A percentile compares a stretch with the other conserved stretches of the same genome.
Evolutionary conservation across 2,329 filamentous ascomycete species (phyloP).

Genomic region (Septoria linicola): DNA sequence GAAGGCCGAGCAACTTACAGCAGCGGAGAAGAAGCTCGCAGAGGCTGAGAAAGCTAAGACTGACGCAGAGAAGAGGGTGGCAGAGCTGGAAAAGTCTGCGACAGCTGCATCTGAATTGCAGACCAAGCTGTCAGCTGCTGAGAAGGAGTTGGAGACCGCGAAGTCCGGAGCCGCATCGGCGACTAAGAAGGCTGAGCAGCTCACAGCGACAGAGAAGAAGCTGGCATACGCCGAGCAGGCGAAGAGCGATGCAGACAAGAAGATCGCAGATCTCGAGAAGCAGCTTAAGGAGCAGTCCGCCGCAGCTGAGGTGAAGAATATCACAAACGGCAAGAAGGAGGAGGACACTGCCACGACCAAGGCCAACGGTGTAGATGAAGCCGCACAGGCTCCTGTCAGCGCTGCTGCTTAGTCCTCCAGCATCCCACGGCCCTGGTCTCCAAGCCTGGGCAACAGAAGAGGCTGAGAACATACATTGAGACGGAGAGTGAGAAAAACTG

Average conservation of each 20-base stretch:
- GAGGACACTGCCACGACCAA: conserved; percentile 2
- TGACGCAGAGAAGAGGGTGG: conserved; percentile 7
- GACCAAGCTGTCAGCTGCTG: conserved; percentile 15
- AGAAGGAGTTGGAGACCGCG: conserved; percentile 15
- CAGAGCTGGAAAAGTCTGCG: conserved; percentile 6
- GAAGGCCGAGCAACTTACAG: conserved; percentile 8
- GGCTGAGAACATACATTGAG: neutral
- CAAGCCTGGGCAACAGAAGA: neutral
- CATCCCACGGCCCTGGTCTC: conserved; percentile 7
- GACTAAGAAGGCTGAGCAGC: conserved; percentile 13
- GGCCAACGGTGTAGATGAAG: conserved; percentile 9
- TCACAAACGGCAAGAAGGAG: conserved; percentile 3
- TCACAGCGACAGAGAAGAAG: conserved; percentile 11
- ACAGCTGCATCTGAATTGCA: conserved; percentile 8
- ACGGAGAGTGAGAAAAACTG: too few relatives aligned
- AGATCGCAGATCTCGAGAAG: conserved; percentile 12
- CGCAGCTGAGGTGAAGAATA: conserved; percentile 6
- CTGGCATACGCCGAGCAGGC: conserved; percentile 3
- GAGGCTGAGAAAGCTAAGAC: neutral
- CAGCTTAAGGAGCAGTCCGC: conserved; percentile 12
- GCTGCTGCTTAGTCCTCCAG: conserved; percentile 7
- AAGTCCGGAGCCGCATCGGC: conserved; percentile 14
- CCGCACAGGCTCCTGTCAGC: conserved; percentile 3
- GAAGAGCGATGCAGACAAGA: conserved; percentile 9
- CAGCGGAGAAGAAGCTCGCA: conserved; percentile 9